Base-by-base conservation (phyloP, 768 basidiomycete species). In the Russula dissimulans region DNA sequence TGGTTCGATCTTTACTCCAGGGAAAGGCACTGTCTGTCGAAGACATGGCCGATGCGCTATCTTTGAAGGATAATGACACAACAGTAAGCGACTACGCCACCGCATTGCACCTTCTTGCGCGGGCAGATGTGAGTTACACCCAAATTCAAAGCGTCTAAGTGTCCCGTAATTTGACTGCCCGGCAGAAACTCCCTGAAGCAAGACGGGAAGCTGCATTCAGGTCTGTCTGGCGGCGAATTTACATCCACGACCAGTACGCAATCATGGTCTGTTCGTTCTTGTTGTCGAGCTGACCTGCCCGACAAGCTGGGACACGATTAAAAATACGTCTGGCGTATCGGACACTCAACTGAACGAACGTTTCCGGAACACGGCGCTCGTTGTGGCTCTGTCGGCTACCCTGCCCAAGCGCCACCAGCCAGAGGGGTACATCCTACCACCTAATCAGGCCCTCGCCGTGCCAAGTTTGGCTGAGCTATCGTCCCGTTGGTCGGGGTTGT, bases 151-250 rank as follows among this genome's bases (percentile, higher is more conserved):
- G 11, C 12, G 29, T 32, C n/a, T 18, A 12, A 36, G 38, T 11
- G 32, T 26, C 10, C 26, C 10, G 17, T n/a, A 8, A 29, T 26
- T 15, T 47, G 36, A 46, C 56, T 50, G 15, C 36, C 18, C 34
- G 50, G 17, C 54, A 91, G 87, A 78, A 80, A 54, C 68, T 91
- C 3, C 92, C 93, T 0, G 82, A 85, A 59, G 81, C 81, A 36
- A 79, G 94, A 50, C 80, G 79, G 69, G 68, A 79, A 44, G 82
- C 87, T 29, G 85, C 90, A 4, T 81, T 89, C 67, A 78, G 84
- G 48, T 84, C 82, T 36, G 79, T 91, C 15, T 97, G 95, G 95
- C 81, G 95, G 39, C 78, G 95, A 34, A 81, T 95, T 48, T 95
- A 89, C 69, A 78, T 88, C 54, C 86, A 91, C 53, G 93, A 97